A percentile compares a stretch with the other conserved stretches of the same genome.
These are phyloP conservation scores for Leptographium radiaticola DNA, from an alignment of 2,329 filamentous ascomycete genomes.

Conservation along the genomic window DNA sequence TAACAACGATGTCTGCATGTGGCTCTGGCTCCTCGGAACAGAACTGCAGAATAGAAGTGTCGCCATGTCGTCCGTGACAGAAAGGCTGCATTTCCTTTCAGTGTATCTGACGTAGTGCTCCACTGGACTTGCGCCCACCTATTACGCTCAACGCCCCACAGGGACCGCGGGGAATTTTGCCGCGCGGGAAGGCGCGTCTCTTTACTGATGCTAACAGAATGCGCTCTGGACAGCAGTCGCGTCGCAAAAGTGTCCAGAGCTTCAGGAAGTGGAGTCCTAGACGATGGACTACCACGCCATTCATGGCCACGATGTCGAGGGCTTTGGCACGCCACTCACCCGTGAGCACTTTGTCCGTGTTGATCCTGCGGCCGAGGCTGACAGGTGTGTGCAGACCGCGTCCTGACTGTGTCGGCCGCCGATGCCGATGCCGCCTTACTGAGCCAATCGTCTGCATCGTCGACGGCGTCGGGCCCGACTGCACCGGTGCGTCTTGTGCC, in stretches of 20 bases:
- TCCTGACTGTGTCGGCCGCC: slow-evolving; percentile 65
- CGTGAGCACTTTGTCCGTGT: slow-evolving; percentile 26
- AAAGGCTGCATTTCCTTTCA: too few relatives aligned
- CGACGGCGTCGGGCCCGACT: slow-evolving; percentile 20
- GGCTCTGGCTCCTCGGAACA: too few relatives aligned
- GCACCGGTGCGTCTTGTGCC: slow-evolving; percentile 34
- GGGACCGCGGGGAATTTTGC: too few relatives aligned
- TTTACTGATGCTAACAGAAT: too few relatives aligned
- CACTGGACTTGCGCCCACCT: too few relatives aligned
- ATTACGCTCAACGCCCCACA: too few relatives aligned
- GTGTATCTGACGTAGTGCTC: too few relatives aligned
- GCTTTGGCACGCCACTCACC: slow-evolving; percentile 41
- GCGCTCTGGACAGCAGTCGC: too few relatives aligned
- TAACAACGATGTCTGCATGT: too few relatives aligned
- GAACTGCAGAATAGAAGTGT: too few relatives aligned
- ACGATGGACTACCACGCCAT: slow-evolving; percentile 45
- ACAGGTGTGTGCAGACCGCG: slow-evolving; percentile 42
- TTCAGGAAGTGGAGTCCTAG: neutral
- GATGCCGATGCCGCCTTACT: slow-evolving; percentile 35
- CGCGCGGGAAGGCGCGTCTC: too few relatives aligned
- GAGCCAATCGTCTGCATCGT: slow-evolving; percentile 7
- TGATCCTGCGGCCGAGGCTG: neutral
- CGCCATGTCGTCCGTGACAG: too few relatives aligned
- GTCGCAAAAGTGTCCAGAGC: neutral
- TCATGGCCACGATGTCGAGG: slow-evolving; percentile 47